Percentiles rank a stretch among this genome's conserved stretches.
These are phyloP conservation scores for Auricularia sp. DNA, from an alignment of 768 basidiomycete genomes.

Conservation along the genomic window DNA sequence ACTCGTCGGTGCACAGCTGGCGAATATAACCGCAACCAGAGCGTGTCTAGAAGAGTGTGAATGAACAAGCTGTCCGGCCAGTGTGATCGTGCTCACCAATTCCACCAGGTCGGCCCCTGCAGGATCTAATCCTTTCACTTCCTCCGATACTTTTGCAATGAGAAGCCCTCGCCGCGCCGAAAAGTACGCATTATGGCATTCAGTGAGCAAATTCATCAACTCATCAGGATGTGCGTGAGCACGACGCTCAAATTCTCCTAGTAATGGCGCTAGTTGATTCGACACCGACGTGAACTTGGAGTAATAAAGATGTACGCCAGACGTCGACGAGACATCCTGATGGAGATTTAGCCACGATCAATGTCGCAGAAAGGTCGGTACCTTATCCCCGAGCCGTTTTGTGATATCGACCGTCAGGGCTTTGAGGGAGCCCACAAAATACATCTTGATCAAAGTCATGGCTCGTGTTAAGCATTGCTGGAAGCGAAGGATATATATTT, in stretches of 20 bases:
- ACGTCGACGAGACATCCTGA: conserved; percentile 69
- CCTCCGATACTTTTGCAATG: conserved; percentile 61
- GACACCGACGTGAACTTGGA: conserved; percentile 75
- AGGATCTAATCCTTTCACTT: conserved; percentile 77
- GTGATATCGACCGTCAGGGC: conserved; percentile 70
- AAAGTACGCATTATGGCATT: conserved; percentile 85
- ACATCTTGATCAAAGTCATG: conserved; percentile 98
- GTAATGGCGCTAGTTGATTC: conserved; percentile 59
- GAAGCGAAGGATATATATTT: conserved; percentile 90
- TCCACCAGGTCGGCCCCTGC: conserved; percentile 75
- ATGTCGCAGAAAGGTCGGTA: conserved; percentile 14
- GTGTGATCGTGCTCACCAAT: conserved; percentile 39
- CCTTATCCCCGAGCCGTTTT: conserved; percentile 67
- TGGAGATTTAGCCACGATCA: background rate
- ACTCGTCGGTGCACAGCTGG: conserved; percentile 85
- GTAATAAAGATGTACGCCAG: conserved; percentile 79
- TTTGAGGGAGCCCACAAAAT: conserved; percentile 77
- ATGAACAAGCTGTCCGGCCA: background rate
- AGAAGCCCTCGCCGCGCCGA: conserved; percentile 60
- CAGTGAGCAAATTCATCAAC: conserved; percentile 62
- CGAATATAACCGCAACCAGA: conserved; percentile 89
- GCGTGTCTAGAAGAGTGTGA: conserved; percentile 48
- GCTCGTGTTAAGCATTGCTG: conserved; percentile 97
- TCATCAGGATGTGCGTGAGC: conserved; percentile 74
- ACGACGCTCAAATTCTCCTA: conserved; percentile 78